Evolutionary conservation across 2,329 filamentous ascomycete genomes (phyloP), one percentile per base, ranked within the genome.

Genomic region (Gyromitra esculenta): DNA sequence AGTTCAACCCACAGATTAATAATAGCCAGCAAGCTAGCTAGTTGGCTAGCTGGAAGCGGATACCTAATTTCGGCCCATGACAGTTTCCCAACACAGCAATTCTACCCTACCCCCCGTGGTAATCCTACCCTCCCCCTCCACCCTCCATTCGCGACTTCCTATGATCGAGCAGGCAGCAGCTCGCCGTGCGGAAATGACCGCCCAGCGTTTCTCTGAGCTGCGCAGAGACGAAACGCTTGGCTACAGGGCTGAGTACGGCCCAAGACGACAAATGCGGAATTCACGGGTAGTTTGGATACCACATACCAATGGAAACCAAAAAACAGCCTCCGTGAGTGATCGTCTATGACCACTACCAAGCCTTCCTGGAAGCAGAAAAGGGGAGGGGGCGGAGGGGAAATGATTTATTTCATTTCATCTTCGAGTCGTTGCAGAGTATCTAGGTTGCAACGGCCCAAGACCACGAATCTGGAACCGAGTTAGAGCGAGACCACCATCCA

Each of bases 391-490:
- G 50, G 7, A 9, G 50, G 8, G 56, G 56, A 59, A 59, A 59
- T 54, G 50, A 54, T 21, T 54, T 9, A 25, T 21, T 25, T 18
- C 6, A 18, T 2, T 21, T 54, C 25, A 7, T 54, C 25, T 54
- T 59, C 25, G 25, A 31, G 25, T 31, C 25, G 13, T 37, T 59
- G 18, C 18, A 52, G 15, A 0, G 3, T 15, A 31, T 25, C 21
- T 5, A 56, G 21, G 2, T 48, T 52, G 5, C 31, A 21, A 15
- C 43, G 62, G 43, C 43, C 62, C 62, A 65, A 57, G 64, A 43
- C 37, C 13, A 67, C 52, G 37, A 67, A 67, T 57, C 62, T 37
- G 43, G 62, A 37, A 50, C 43, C 25, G 43, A 65, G 15, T 50
- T 31, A 31, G 25, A 31, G 25, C 25, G 25, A 31, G 25, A 31